Conservation (phyloP, 345 rosid species). For the Eucalyptus pumila region DNA sequence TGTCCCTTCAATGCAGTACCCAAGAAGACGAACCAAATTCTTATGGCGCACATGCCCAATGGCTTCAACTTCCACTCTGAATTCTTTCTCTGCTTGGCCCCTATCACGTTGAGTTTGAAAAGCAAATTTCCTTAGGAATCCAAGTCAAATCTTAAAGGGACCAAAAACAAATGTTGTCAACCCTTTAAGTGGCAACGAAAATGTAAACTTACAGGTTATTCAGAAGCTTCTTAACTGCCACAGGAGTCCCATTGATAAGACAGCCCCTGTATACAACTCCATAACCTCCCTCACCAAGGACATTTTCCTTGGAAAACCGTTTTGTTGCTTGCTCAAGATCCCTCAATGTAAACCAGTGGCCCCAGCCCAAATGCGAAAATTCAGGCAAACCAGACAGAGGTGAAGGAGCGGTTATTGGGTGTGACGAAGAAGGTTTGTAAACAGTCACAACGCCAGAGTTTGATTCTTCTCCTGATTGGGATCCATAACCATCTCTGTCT, state of each 20-base stretch:
- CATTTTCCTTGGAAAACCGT: constrained; percentile 58
- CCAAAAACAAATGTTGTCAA: background rate
- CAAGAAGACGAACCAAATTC: constrained; percentile 75
- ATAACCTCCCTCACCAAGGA: constrained; percentile 79
- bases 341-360: constrained; percentile 81
- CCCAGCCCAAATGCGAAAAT: constrained; percentile 80
- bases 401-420: constrained; percentile 61
- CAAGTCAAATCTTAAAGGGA: background rate
- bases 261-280: constrained; percentile 66
- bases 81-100: constrained; percentile 88
- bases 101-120: constrained; percentile 7
- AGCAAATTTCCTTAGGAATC: background rate
- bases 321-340: constrained; percentile 75
- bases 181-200: background rate
- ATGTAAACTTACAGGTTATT: constrained; percentile 50
- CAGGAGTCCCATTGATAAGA: constrained; percentile 60
- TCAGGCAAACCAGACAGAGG: constrained; percentile 64
- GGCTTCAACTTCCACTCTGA: constrained; percentile 73
- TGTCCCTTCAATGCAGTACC: constrained; percentile 74
- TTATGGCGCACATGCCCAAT: constrained; percentile 85
- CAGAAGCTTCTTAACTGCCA: constrained; percentile 68
- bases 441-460: constrained; percentile 26
- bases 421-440: constrained; percentile 56
- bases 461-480: constrained; percentile 73
- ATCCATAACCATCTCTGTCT: constrained; percentile 49